Percentiles rank a stretch among this genome's conserved stretches.
These are phyloP conservation scores for Chrysanthemum seticuspe DNA, from an alignment of 129 eudicot genomes.

Conservation along the genomic window DNA sequence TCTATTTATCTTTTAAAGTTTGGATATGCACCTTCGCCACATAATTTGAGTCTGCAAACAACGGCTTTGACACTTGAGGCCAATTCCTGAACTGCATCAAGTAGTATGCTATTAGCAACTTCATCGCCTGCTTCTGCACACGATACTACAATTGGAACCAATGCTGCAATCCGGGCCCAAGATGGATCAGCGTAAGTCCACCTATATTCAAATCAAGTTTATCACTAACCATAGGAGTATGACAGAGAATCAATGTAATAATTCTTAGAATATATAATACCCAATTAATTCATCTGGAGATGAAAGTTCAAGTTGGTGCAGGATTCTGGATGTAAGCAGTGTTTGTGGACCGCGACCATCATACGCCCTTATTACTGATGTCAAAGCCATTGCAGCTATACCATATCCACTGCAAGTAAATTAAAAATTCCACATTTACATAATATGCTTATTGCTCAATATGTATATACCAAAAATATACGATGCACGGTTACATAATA, in stretches of 20 bases:
- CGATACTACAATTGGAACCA: constrained; percentile 76
- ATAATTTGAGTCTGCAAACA: constrained; percentile 70
- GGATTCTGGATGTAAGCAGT: constrained; percentile 55
- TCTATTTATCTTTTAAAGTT: neutral
- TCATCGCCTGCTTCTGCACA: constrained; percentile 92
- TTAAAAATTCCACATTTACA: constrained; percentile 13
- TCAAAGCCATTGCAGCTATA: constrained; percentile 91
- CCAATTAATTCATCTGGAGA: constrained; percentile 95
- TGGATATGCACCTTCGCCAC: constrained; percentile 64
- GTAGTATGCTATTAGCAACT: constrained; percentile 72
- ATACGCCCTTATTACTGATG: constrained; percentile 86
- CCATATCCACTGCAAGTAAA: constrained; percentile 81
- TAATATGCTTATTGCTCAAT: neutral
- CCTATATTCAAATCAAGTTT: constrained; percentile 50
- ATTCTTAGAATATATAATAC: constrained; percentile 45
- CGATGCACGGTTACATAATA: neutral
- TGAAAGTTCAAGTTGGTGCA: constrained; percentile 64
- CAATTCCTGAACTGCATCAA: constrained; percentile 79
- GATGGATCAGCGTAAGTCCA: constrained; percentile 94
- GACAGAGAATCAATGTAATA: neutral
- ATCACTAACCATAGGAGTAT: neutral
- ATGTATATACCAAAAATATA: neutral
- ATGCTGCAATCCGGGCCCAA: constrained; percentile 95
- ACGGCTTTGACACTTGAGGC: constrained; percentile 91
- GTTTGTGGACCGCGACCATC: constrained; percentile 97